Evolutionary conservation across 2,329 filamentous ascomycete species (phyloP).

Genomic region (Orbilia javanica): DNA sequence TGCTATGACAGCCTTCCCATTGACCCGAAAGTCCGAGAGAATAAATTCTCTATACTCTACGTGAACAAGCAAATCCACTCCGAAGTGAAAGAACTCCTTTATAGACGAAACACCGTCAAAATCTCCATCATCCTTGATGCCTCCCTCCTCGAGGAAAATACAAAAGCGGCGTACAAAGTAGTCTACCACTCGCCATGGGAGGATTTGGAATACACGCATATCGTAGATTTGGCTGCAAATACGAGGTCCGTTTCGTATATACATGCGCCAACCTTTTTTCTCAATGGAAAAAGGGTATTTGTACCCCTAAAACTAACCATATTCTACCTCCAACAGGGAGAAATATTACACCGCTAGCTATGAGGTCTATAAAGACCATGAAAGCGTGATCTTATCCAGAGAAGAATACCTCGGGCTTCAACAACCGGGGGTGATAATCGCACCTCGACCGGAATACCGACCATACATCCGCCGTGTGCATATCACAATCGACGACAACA

Average conservation of each 20-base stretch:
- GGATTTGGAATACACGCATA: neutral
- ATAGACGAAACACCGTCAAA: neutral
- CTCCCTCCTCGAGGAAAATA: neutral
- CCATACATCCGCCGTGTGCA: neutral
- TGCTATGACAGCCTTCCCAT: too few relatives aligned
- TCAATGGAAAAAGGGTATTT: too few relatives aligned
- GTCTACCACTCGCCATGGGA: neutral
- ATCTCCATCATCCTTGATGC: neutral
- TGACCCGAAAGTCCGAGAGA: too few relatives aligned
- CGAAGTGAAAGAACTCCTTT: neutral
- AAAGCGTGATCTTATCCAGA: too few relatives aligned
- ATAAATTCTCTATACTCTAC: neutral
- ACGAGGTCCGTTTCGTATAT: neutral
- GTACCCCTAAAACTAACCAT: neutral
- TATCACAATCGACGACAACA: neutral
- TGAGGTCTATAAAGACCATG: too few relatives aligned
- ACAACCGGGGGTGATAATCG: neutral
- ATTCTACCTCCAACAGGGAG: neutral
- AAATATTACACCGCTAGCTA: neutral
- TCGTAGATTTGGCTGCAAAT: neutral
- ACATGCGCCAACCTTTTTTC: neutral
- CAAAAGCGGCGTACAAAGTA: neutral
- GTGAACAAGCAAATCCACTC: constrained; percentile 1
- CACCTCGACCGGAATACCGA: neutral
- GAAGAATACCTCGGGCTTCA: neutral